A percentile compares a stretch with the other conserved stretches of the same genome.
Conservation (phyloP, 306 rosid genomes). For the Cucumis hystrix region DNA sequence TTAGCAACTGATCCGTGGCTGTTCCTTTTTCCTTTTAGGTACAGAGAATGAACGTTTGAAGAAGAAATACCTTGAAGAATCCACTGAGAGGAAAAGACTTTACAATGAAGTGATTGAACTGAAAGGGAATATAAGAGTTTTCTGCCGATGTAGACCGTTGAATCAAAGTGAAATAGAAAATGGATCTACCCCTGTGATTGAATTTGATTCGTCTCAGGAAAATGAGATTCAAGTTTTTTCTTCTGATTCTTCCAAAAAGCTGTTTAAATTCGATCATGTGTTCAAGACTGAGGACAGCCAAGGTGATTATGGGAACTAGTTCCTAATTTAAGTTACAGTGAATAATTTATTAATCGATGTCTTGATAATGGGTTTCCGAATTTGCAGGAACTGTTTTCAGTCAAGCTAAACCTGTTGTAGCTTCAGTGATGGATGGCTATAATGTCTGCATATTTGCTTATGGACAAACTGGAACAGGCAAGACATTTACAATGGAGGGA, state of each 20-base stretch:
- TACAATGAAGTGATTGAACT: constrained; percentile 89
- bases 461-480: constrained; percentile 99
- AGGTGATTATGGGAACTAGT: constrained; percentile 32
- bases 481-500: constrained; percentile 98
- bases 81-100: constrained; percentile 58
- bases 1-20: constrained; percentile 5
- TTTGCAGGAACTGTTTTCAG: constrained; percentile 67
- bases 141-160: constrained; percentile 92
- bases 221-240: constrained; percentile 68
- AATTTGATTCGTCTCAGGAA: constrained; percentile 55
- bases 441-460: constrained; percentile 95
- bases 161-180: constrained; percentile 41
- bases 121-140: constrained; percentile 85
- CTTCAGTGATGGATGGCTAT: constrained; percentile 90
- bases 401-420: constrained; percentile 70
- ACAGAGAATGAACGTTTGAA: constrained; percentile 56
- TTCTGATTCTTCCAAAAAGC: constrained; percentile 86
- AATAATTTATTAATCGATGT: neutral
- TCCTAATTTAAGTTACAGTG: neutral
- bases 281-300: constrained; percentile 74
- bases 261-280: constrained; percentile 73
- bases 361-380: neutral
- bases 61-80: constrained; percentile 59
- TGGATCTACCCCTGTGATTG: constrained; percentile 45
- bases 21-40: constrained; percentile 32